Evolutionary conservation across 2,329 filamentous ascomycete species (phyloP).

Genomic region (Davidsoniella australis): DNA sequence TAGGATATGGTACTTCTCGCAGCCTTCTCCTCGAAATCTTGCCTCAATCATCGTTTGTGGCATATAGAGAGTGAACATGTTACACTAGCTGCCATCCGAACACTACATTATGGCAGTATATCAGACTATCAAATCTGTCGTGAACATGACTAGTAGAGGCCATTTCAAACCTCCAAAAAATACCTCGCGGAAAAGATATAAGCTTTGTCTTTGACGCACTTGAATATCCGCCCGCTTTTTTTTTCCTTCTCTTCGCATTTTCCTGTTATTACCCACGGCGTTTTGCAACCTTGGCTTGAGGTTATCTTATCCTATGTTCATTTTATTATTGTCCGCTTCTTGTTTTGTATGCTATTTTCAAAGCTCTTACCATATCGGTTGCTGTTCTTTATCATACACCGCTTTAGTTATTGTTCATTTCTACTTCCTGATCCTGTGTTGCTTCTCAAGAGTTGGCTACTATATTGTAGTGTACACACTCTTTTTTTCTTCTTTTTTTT

Average conservation of each 20-base stretch:
- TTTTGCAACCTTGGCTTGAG: not conserved
- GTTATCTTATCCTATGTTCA: slow-evolving; percentile 2
- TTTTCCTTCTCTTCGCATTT: not conserved
- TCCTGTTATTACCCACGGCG: not conserved
- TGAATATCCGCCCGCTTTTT: too few species aligned
- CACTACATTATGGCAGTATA: too few species aligned
- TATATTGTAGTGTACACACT: too few species aligned
- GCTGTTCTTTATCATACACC: not conserved
- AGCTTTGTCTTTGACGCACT: not conserved
- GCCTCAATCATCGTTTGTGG: not conserved
- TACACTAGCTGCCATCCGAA: too few species aligned
- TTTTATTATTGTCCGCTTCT: slow-evolving; percentile 6
- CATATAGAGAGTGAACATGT: too few species aligned
- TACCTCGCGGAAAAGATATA: not conserved
- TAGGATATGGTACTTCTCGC: too few species aligned
- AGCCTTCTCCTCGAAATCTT: not conserved
- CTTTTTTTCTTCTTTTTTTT: too few species aligned
- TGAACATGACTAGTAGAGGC: too few species aligned
- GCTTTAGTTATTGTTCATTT: slow-evolving; percentile 1
- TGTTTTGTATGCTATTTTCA: slow-evolving; percentile 3
- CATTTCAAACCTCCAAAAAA: too few species aligned
- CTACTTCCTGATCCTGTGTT: not conserved
- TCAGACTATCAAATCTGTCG: too few species aligned
- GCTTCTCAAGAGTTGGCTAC: not conserved
- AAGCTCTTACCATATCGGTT: not conserved